Evolutionary conservation across 2,329 filamentous ascomycete species (phyloP), one percentile per base, ranked within the genome.

Genomic region (Penicillium occitanis): DNA sequence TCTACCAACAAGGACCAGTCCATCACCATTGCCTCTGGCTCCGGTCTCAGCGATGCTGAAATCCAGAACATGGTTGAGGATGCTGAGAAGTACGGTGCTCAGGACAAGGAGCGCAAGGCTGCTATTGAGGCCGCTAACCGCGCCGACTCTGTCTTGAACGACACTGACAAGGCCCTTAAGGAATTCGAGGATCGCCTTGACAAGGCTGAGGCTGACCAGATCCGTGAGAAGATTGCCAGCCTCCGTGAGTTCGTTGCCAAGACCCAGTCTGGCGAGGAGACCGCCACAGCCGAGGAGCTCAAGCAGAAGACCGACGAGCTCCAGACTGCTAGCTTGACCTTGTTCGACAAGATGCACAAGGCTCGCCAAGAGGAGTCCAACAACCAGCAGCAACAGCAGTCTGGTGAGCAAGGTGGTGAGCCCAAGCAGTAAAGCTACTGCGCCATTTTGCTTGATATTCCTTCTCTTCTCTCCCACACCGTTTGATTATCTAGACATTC

Each of bases 311-410:
- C 92, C 75, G 95, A 98, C 72, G 94, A 97, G 83, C 91, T 99
- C 78, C 95, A 98, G 85, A 91, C 91, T 80, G 92, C 94, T 73
- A 94, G 91, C 82, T 86, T 99, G 83, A 96, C 91, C 84, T 89
- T 98, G 76, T 98, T 99, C 81, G 95, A 98, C 86, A 97, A 98
- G 91, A 97, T 99, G 92, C 94, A 99, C 91, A 96, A 96, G 87
- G 92, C 94, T 73, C 90, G 92, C 74, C 80, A 83, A 73, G 91
- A 93, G 84, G 85, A 84, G 73, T 80, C 84, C 76, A 63, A 58
- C 55, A 61, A 66, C 51, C 53, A 59, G 40, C 81, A 87, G 77
- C 81, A 81, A 77, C 64, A 70, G 76, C 64, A 81, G 80, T 81
- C 74, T 75, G 86, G 70, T 68, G 76, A 75, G 72, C 65, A 66